Percentiles rank a stretch among this genome's conserved stretches.
Conservation (phyloP, 2,329 filamentous ascomycete species). For the Pseudogymnoascus sp. region DNA sequence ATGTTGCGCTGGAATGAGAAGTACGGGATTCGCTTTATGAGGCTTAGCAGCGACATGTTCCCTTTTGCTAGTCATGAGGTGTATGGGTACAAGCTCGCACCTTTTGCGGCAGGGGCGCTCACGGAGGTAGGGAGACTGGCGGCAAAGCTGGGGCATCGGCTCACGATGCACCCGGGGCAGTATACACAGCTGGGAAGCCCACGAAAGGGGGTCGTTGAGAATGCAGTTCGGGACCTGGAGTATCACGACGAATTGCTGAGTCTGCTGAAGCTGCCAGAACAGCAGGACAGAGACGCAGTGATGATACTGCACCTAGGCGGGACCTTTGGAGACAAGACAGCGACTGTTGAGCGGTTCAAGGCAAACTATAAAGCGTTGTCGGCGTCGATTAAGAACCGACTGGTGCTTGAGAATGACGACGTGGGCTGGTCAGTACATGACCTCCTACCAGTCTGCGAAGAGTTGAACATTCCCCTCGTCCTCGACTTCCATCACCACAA, state of each 20-base stretch:
- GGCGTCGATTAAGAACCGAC: conserved; percentile 62
- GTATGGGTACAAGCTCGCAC: conserved; percentile 76
- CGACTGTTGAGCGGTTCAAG: conserved; percentile 70
- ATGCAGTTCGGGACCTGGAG: conserved; percentile 70
- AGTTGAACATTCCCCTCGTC: conserved; percentile 86
- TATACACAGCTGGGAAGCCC: conserved; percentile 90
- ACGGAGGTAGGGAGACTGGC: conserved; percentile 70
- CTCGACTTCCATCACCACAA: conserved; percentile 96
- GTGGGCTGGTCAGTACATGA: conserved; percentile 91
- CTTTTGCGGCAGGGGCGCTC: conserved; percentile 72
- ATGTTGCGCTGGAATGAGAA: conserved; percentile 88
- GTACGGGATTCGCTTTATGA: conserved; percentile 86
- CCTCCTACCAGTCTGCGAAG: conserved; percentile 79
- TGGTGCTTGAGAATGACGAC: conserved; percentile 93
- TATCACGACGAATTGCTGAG: conserved; percentile 83
- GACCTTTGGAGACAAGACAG: conserved; percentile 76
- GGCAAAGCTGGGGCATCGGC: conserved; percentile 68
- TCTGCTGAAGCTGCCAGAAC: conserved; percentile 66
- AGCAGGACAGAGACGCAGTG: conserved; percentile 76
- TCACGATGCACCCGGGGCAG: conserved; percentile 86
- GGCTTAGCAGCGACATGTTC: conserved; percentile 93
- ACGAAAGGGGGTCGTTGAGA: conserved; percentile 64
- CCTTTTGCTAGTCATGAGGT: conserved; percentile 85
- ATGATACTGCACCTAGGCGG: conserved; percentile 96
- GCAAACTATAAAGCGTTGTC: conserved; percentile 63